A percentile compares a stretch with the other conserved stretches of the same genome.
phyloP scores from a whole-genome alignment of 495 filamentous ascomycete species.

The Penicillium cosmopolitanum region DNA sequence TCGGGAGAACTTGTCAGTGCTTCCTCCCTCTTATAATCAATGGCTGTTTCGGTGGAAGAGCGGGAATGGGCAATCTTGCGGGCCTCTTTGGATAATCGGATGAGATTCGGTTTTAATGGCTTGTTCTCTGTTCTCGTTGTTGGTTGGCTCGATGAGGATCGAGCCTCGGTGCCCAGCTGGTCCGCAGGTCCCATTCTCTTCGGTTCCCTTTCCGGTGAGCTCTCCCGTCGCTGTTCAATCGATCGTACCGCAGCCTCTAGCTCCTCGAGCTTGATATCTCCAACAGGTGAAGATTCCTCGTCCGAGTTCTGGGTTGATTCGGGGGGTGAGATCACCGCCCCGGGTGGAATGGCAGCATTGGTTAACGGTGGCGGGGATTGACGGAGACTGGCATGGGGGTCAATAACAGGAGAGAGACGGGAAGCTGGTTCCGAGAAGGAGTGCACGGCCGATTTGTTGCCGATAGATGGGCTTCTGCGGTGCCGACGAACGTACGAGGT shows the following conservation, averaged over 20 bases:
- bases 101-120: conserved; percentile 24
- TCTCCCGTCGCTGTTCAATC: conserved; percentile 68
- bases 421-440: conserved; percentile 37
- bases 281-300: conserved; percentile 65
- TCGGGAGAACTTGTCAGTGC: conserved; percentile 65
- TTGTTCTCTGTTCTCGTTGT: neutral
- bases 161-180: conserved; percentile 41
- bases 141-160: conserved; percentile 30
- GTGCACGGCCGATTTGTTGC: conserved; percentile 40
- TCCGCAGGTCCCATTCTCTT: conserved; percentile 38
- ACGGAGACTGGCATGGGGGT: conserved; percentile 62
- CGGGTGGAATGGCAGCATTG: conserved; percentile 71
- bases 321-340: conserved; percentile 84
- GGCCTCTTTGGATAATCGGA: conserved; percentile 56
- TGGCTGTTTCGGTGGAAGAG: conserved; percentile 78
- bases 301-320: conserved; percentile 80
- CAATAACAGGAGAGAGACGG: conserved; percentile 51
- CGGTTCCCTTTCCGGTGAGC: conserved; percentile 57
- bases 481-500: conserved; percentile 73
- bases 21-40: conserved; percentile 56
- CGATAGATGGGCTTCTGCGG: conserved; percentile 63
- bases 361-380: conserved; percentile 80
- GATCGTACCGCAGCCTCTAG: conserved; percentile 81
- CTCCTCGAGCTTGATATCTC: conserved; percentile 69
- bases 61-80: conserved; percentile 78